phyloP scores from a whole-genome alignment of 2,329 filamentous ascomycete genomes.

The Fusarium dimerum region DNA sequence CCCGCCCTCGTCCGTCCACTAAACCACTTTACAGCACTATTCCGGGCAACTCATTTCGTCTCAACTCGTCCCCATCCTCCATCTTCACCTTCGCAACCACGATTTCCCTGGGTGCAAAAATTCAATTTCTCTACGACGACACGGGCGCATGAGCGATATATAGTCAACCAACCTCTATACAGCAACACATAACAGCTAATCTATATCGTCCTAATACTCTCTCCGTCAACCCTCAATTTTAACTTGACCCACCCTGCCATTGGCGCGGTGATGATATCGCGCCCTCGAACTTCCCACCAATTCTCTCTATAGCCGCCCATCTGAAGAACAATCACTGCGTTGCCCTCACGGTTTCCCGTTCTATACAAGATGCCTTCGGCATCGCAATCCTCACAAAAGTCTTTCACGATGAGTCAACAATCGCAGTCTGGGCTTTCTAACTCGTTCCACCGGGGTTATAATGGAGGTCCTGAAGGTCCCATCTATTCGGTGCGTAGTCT shows the following conservation, averaged over 20 bases:
- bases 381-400: constrained; percentile 57
- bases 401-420: constrained; percentile 58
- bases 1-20: constrained; percentile 13
- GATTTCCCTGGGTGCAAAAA: constrained; percentile 28
- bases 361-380: constrained; percentile 40
- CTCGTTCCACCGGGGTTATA: constrained; percentile 40
- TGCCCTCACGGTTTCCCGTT: background rate
- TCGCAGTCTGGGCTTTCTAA: constrained; percentile 43
- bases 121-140: constrained; percentile 14
- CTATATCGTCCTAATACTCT: constrained; percentile 5
- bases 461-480: constrained; percentile 44
- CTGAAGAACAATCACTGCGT: background rate
- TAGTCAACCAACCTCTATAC: constrained; percentile 15
- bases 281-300: constrained; percentile 1
- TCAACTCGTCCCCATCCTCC: constrained; percentile 11
- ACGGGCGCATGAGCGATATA: constrained; percentile 25
- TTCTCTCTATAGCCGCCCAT: background rate
- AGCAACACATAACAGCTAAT: constrained; percentile 12
- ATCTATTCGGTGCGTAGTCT: constrained; percentile 60
- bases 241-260: constrained; percentile 11
- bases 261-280: constrained; percentile 18
- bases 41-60: constrained; percentile 31
- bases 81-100: constrained; percentile 21
- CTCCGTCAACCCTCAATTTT: constrained; percentile 4
- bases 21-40: constrained; percentile 14